These are phyloP conservation scores for Xylaria cubensis DNA, from an alignment of 495 filamentous ascomycete species.

Conservation along the genomic window DNA sequence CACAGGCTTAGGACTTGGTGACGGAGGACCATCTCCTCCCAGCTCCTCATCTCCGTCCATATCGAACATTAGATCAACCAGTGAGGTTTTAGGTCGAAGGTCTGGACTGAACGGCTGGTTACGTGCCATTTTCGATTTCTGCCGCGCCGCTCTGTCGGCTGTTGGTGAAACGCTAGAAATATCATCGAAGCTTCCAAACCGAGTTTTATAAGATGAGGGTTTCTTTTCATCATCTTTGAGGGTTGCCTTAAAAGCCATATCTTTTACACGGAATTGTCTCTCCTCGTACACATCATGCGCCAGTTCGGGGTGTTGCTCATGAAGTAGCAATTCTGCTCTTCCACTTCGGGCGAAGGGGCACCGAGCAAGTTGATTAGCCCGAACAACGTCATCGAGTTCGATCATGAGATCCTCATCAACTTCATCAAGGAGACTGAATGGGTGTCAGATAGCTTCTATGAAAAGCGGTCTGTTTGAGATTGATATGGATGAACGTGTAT, in stretches of 20 bases:
- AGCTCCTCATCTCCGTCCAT: conserved; percentile 80
- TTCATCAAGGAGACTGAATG: conserved; percentile 67
- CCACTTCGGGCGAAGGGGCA: conserved; percentile 78
- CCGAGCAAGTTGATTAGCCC: conserved; percentile 78
- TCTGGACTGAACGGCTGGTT: conserved; percentile 62
- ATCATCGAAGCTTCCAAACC: conserved; percentile 64
- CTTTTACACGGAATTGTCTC: conserved; percentile 52
- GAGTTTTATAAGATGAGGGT: conserved; percentile 54
- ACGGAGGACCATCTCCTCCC: conserved; percentile 23
- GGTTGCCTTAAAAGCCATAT: conserved; percentile 63
- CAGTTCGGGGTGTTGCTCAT: conserved; percentile 70
- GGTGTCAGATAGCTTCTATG: conserved; percentile 42
- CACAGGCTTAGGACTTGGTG: conserved; percentile 29
- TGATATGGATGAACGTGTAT: background rate
- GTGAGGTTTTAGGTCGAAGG: conserved; percentile 68
- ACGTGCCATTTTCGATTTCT: conserved; percentile 52
- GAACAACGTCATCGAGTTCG: conserved; percentile 79
- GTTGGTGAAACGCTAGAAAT: conserved; percentile 56
- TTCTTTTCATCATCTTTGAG: conserved; percentile 67
- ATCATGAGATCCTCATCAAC: conserved; percentile 83
- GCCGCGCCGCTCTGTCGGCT: conserved; percentile 56
- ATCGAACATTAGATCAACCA: conserved; percentile 85
- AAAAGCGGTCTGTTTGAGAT: conserved; percentile 16
- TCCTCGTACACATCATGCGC: conserved; percentile 61
- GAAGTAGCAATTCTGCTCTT: conserved; percentile 70